Base-by-base conservation (phyloP, 345 rosid species). In the Corchorus olitorius region DNA sequence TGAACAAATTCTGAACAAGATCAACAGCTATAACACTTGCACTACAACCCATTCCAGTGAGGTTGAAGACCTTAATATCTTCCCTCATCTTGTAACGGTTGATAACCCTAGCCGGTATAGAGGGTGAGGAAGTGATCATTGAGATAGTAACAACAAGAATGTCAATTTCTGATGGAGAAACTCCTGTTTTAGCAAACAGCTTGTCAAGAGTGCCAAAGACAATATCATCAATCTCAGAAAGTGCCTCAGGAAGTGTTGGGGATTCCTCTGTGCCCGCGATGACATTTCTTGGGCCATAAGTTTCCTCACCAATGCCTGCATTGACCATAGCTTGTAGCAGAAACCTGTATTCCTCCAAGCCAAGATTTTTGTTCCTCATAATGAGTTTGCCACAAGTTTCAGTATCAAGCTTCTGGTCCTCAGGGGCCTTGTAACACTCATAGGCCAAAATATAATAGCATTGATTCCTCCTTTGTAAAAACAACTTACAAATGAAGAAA, bases 41-140 rank as follows among this genome's bases (percentile, higher is more conserved):
- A 75, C 92, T 85, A 70, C 93, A 89, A 7, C 92, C 97, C 92
- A 86, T 92, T 10, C 95, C 98, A 3, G 94, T 76, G 48, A 94
- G 81, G 77, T 91, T 94, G 80, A 85, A 91, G 4, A 84, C 81
- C 75, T 90, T 92, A 0, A 92, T 16, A 56, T 90, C 84, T 1
- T 82, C 87, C 75, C 89, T 90, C 89, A 92, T 87, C 64, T 87
- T 91, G 83, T 89, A 94, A 19, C 86, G 80, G 81, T 92, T 88
- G 19, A 91, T 84, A 20, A 91, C 82, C 61, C 95, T 83, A 41
- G 93, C 75, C 0, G 98, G 53, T 2, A 92, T 65, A 1, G 96
- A 94, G 1, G 98, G 98, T 0, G 74, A 69, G 3, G 92, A 79
- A 15, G 88, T 75, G 65, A 87, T 81, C 77, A 92, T 73, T 0